A percentile compares a stretch with the other conserved stretches of the same genome.
Evolutionary conservation across 1,284 basidiomycete genomes (phyloP).

Genomic region (Ceratobasidium theobromae): DNA sequence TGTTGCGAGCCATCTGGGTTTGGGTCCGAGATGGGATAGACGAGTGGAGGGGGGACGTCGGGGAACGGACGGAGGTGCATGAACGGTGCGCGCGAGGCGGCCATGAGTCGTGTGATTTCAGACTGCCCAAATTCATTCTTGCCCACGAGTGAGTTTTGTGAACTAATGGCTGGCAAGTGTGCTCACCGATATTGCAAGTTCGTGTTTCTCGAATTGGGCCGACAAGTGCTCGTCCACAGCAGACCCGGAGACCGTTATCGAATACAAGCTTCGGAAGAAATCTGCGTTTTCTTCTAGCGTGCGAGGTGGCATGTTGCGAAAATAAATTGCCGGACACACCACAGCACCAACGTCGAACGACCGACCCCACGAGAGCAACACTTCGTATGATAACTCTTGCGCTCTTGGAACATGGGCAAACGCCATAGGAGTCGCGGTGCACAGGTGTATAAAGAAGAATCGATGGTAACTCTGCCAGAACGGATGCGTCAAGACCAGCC

Average conservation of each 20-base stretch:
- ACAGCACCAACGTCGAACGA: background rate
- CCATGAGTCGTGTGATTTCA: background rate
- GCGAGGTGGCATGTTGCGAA: background rate
- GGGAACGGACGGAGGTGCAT: conserved; percentile 4
- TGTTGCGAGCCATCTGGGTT: background rate
- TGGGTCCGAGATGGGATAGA: background rate
- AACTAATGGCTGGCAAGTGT: no score
- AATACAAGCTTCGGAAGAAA: background rate
- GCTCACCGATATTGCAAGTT: background rate
- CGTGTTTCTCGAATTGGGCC: background rate
- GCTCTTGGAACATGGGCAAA: background rate
- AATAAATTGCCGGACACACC: background rate
- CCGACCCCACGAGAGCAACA: background rate
- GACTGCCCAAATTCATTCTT: conserved; percentile 6
- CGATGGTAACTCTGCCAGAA: background rate
- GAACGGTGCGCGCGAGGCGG: background rate
- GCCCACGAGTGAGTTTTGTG: no score
- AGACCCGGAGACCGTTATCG: background rate
- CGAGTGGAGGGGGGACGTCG: background rate
- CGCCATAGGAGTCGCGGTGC: background rate
- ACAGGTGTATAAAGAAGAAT: background rate
- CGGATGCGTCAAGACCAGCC: background rate
- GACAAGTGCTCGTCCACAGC: background rate
- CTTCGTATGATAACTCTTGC: background rate
- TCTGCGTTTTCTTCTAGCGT: background rate